Conservation (phyloP, 257 asterid genomes). For the Salvia splendens region DNA sequence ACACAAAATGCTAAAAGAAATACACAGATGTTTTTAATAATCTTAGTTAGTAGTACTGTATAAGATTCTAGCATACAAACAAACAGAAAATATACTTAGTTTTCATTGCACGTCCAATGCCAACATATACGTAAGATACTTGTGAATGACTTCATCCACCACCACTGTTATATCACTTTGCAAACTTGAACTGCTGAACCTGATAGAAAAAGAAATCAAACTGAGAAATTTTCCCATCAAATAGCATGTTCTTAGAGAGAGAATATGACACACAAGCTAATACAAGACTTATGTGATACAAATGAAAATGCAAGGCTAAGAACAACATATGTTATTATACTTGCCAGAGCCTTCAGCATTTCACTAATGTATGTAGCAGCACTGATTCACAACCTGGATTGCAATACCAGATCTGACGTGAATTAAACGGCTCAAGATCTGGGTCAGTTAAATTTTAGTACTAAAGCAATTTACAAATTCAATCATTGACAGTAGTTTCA, state of each 20-base stretch:
- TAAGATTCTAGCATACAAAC: not conserved
- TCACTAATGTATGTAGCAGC: no score
- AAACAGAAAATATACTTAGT: not conserved
- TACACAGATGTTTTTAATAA: not conserved
- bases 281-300: slow-evolving; percentile 2
- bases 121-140: slow-evolving; percentile 38
- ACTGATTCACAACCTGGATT: no score
- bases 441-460: no score
- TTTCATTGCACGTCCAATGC: not conserved
- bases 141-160: slow-evolving; percentile 49
- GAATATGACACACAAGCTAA: not conserved
- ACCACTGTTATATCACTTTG: slow-evolving; percentile 75
- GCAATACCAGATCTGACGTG: no score
- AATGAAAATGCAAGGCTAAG: not conserved
- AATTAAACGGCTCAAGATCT: no score
- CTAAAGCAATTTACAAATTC: no score
- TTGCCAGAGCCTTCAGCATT: not conserved
- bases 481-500: no score
- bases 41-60: not conserved
- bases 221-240: slow-evolving; percentile 9
- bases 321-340: not conserved
- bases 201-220: slow-evolving; percentile 37
- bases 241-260: not conserved
- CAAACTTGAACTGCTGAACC: slow-evolving; percentile 78
- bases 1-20: not conserved